Evolutionary conservation across 345 rosid species (phyloP).

Genomic region (Firmiana major): DNA sequence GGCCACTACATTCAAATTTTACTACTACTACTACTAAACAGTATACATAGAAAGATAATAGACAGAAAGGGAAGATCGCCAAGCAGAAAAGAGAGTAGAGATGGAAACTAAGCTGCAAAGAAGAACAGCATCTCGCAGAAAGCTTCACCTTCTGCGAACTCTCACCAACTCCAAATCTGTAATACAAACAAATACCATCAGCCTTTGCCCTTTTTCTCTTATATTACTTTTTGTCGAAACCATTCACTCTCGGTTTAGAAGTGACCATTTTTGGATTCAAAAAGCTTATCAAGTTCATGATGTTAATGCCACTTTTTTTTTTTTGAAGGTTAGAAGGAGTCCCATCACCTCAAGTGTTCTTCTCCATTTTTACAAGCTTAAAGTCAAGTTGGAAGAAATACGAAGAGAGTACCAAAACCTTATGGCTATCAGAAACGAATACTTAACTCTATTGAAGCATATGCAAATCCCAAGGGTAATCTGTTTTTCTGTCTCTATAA

Average conservation of each 20-base stretch:
- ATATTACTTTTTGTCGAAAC: not conserved
- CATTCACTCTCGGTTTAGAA: not conserved
- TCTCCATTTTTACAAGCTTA: conserved; percentile 50
- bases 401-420: conserved; percentile 39
- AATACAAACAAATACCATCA: conserved; percentile 1
- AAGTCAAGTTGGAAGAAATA: conserved; percentile 52
- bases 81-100: not conserved
- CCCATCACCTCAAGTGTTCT: conserved; percentile 40
- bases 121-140: conserved; percentile 38
- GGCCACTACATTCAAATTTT: conserved; percentile 11
- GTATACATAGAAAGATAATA: conserved; percentile 5
- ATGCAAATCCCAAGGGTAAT: conserved; percentile 47
- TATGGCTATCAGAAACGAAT: conserved; percentile 36
- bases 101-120: conserved; percentile 51
- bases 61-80: not conserved
- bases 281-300: not conserved
- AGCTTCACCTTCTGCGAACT: conserved; percentile 44
- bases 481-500: not conserved
- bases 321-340: conserved; percentile 42
- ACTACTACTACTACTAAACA: not conserved
- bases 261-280: not conserved
- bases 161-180: conserved; percentile 51
- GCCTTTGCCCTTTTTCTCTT: not conserved
- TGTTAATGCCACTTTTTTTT: not conserved
- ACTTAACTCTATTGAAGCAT: conserved; percentile 32